phyloP scores from a whole-genome alignment of 2,329 filamentous ascomycete genomes.

The Aspergillus clavatus region DNA sequence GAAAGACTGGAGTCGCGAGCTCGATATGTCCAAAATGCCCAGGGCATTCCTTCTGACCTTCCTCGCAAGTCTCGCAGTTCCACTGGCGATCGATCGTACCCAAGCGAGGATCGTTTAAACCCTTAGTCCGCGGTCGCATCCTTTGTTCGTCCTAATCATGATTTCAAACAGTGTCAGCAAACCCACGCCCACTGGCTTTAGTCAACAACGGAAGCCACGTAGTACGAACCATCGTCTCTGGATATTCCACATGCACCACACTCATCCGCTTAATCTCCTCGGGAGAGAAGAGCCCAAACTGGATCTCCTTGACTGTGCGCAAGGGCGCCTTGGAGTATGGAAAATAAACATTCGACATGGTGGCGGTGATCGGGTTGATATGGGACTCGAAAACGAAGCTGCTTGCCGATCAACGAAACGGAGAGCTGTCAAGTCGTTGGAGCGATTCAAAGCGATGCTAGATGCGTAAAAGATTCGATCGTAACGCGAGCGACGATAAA shows the following conservation, averaged over 20 bases:
- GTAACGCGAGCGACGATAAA: constrained; percentile 27
- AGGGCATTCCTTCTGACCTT: constrained; percentile 92
- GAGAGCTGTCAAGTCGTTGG: constrained; percentile 13
- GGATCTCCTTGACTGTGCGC: constrained; percentile 97
- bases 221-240: constrained; percentile 79
- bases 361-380: constrained; percentile 40
- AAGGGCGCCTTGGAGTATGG: constrained; percentile 89
- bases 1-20: constrained; percentile 91
- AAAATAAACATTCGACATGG: constrained; percentile 89
- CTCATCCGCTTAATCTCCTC: constrained; percentile 99
- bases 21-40: constrained; percentile 99
- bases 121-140: constrained; percentile 81
- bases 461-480: constrained; percentile 8
- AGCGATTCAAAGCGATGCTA: constrained; percentile 3
- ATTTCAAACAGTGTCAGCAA: constrained; percentile 16
- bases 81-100: constrained; percentile 94
- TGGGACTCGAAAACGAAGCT: constrained; percentile 8
- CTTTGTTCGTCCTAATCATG: constrained; percentile 70
- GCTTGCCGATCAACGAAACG: constrained; percentile 7
- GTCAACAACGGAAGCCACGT: constrained; percentile 3
- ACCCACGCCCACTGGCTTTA: constrained; percentile 3
- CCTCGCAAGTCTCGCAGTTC: constrained; percentile 93
- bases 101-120: constrained; percentile 91
- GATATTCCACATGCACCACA: constrained; percentile 90
- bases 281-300: constrained; percentile 94